Conservation (phyloP, 164 flowering plant genomes). For the Nymphaea colorata region DNA sequence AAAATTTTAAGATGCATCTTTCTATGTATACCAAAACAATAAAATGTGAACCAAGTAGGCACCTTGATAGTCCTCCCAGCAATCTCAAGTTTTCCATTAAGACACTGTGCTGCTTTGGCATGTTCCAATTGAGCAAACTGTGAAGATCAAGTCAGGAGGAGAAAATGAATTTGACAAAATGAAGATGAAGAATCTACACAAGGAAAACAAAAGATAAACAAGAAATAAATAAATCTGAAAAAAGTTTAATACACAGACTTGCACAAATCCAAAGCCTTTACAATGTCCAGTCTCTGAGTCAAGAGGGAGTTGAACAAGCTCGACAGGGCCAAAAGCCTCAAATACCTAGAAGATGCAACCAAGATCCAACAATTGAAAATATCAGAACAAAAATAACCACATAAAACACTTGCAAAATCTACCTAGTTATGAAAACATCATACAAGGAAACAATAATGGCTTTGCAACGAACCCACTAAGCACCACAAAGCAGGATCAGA, state of each 20-base stretch:
- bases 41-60: not conserved
- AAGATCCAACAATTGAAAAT: too few species aligned
- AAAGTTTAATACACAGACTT: conserved; percentile 31
- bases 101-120: conserved; percentile 84
- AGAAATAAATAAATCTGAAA: not conserved
- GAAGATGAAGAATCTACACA: not conserved
- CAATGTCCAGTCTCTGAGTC: conserved; percentile 94
- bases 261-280: conserved; percentile 96
- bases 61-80: conserved; percentile 88
- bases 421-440: too few species aligned
- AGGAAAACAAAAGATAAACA: not conserved
- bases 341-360: conserved; percentile 41
- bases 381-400: too few species aligned
- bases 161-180: not conserved
- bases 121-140: conserved; percentile 86
- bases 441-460: too few species aligned
- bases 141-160: not conserved
- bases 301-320: conserved; percentile 87
- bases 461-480: too few species aligned
- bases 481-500: too few species aligned
- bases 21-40: not conserved
- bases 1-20: not conserved
- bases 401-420: too few species aligned
- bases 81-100: conserved; percentile 87
- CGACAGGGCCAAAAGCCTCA: conserved; percentile 95